A percentile compares a stretch with the other conserved stretches of the same genome.
Conservation (phyloP, 371 early-diverging fungal genomes). For the Actinomucor elegans region DNA sequence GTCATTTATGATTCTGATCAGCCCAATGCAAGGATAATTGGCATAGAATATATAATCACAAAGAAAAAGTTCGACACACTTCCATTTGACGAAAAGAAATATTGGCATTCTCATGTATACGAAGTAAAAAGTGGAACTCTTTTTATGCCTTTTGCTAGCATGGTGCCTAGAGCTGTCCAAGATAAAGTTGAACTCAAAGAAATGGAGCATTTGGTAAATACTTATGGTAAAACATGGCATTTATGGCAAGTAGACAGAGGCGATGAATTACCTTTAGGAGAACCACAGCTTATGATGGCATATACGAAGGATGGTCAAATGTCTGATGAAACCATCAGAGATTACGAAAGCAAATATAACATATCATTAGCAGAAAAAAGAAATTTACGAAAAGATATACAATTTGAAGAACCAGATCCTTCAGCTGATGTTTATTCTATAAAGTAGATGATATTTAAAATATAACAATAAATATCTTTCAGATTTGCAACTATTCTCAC, state of each 20-base stretch:
- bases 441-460: neutral
- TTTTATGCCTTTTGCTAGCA: neutral
- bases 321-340: neutral
- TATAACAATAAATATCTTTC: neutral
- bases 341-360: neutral
- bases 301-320: slow-evolving; percentile 22
- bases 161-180: slow-evolving; percentile 18
- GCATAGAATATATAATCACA: slow-evolving; percentile 58
- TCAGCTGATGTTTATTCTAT: neutral
- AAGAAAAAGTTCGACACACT: slow-evolving; percentile 38
- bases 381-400: neutral
- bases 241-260: slow-evolving; percentile 37
- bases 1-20: slow-evolving; percentile 45
- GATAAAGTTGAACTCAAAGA: slow-evolving; percentile 18
- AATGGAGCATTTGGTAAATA: slow-evolving; percentile 28
- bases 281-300: slow-evolving; percentile 22
- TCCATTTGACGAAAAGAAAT: slow-evolving; percentile 42
- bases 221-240: slow-evolving; percentile 35
- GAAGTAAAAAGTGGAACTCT: slow-evolving; percentile 39
- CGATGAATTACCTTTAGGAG: slow-evolving; percentile 22
- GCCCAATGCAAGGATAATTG: slow-evolving; percentile 43
- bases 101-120: slow-evolving; percentile 50
- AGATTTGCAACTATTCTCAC: too few relatives aligned
- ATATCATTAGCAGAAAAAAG: neutral
- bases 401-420: neutral